Evolutionary conservation across 179 eudicot genomes (phyloP), one percentile per base, ranked within the genome.

Genomic region (Nepenthes alata): DNA sequence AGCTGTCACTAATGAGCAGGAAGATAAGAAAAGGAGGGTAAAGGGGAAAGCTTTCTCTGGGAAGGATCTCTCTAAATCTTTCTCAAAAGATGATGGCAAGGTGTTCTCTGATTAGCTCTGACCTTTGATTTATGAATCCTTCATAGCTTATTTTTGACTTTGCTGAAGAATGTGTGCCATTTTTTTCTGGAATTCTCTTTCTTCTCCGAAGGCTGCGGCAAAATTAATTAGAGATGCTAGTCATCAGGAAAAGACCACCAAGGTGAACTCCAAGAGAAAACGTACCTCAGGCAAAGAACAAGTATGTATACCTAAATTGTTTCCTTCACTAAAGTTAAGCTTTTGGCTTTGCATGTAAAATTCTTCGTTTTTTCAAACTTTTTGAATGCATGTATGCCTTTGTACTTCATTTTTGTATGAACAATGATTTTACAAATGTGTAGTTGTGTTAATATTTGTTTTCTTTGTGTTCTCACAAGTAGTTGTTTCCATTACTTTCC

Each of bases 231-330:
- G 85, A 79, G 78, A 66, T 57, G 59, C 74, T 67, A 70, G 64
- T 58, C 67, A 60, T 12, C 11, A 53, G 35, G 82, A 76, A 59
- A 82, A 85, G 66, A 63, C 74, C 13, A 61, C 77, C 6, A 76
- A 62, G 64, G 69, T 62, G 12, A 76, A 62, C 68, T 74, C 83
- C 49, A 91, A 89, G 78, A 68, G 88, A 72, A 84, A 89, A 73
- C 80, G 77, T 11, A 58, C 76, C 13, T 61, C 83, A 10, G 65
- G 57, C 41, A 65, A 63, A 38, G 83, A 66, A 35, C 78, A 80
- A 45, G 95, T 91, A 81, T 59, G 76, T 66, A 6, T 16, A 25
- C 5, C 11, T 9, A 2, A 37, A 39, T 38, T 35, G 37, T 11
- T 34, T 9, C 9, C 37, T 25, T 54, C n/a, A 3, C 37, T 16